A percentile compares a stretch with the other conserved stretches of the same genome.
Evolutionary conservation across 1,284 basidiomycete genomes (phyloP).

Genomic region (Marasmius sp.): DNA sequence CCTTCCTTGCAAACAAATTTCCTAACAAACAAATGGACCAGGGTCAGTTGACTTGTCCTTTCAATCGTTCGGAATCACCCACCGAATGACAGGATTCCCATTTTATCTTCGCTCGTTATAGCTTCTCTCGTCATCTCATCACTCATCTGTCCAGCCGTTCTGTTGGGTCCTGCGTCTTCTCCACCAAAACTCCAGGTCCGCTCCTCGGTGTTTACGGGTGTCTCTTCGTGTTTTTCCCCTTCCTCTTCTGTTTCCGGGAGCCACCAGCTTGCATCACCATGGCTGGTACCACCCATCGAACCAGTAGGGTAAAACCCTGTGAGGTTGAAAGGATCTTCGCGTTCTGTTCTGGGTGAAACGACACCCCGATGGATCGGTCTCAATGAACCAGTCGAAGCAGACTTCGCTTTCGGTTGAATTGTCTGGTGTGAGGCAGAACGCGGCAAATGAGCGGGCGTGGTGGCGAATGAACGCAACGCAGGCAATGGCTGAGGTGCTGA

Average conservation of each 20-base stretch:
- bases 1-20: neutral
- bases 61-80: neutral
- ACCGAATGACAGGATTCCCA: conserved; percentile 2
- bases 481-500: conserved; percentile 1
- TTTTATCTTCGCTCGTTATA: neutral
- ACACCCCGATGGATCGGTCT: neutral
- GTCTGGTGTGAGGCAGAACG: neutral
- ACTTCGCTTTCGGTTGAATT: conserved; percentile 1
- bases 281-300: too few species aligned
- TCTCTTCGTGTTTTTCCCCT: neutral
- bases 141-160: conserved; percentile 1
- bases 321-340: neutral
- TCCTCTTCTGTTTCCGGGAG: neutral
- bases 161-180: neutral
- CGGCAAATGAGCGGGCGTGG: neutral
- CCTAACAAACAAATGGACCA: neutral
- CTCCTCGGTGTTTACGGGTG: neutral
- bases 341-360: conserved; percentile 1
- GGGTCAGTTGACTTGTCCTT: neutral
- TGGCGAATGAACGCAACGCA: neutral
- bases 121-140: conserved; percentile 4
- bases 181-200: neutral
- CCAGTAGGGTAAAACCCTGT: neutral
- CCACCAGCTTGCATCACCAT: neutral
- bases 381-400: neutral